Conservation (phyloP, 192 early-diverging fungal species). For the Gorgonomyces haynaldii region DNA sequence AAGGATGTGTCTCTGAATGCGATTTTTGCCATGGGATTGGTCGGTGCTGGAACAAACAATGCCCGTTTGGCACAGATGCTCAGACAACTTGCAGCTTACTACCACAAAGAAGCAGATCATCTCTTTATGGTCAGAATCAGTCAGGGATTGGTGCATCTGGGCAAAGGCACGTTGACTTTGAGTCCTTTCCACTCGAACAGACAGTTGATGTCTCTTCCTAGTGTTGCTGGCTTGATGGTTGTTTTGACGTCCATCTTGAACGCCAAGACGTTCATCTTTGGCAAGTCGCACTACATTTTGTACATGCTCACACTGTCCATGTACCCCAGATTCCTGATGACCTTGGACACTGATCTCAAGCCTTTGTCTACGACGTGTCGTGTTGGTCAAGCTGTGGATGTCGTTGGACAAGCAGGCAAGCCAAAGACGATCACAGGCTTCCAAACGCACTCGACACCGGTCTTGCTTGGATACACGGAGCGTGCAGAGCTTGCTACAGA, state of each 20-base stretch:
- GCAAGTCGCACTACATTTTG: slow-evolving; percentile 82
- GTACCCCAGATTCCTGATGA: slow-evolving; percentile 98
- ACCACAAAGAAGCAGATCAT: slow-evolving; percentile 85
- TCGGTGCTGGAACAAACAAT: slow-evolving; percentile 98
- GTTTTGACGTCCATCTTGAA: slow-evolving; percentile 86
- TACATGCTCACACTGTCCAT: slow-evolving; percentile 87
- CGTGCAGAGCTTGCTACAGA: slow-evolving; percentile 97
- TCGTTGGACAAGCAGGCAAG: slow-evolving; percentile 93
- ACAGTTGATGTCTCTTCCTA: slow-evolving; percentile 80
- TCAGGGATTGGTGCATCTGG: slow-evolving; percentile 83
- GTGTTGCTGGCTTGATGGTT: slow-evolving; percentile 73
- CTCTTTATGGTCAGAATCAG: slow-evolving; percentile 78
- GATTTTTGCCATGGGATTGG: slow-evolving; percentile 97
- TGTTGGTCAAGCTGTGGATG: slow-evolving; percentile 98
- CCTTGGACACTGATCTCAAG: slow-evolving; percentile 84
- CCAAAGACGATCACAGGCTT: slow-evolving; percentile 99
- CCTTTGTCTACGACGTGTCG: slow-evolving; percentile 74
- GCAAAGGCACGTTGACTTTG: slow-evolving; percentile 94
- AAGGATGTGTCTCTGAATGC: slow-evolving; percentile 87
- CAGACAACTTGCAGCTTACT: slow-evolving; percentile 90
- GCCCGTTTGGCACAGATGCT: slow-evolving; percentile 96
- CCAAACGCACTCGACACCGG: slow-evolving; percentile 96
- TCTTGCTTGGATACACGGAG: slow-evolving; percentile 90
- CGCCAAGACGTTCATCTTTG: slow-evolving; percentile 80
- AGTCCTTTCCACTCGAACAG: slow-evolving; percentile 93